A percentile compares a stretch with the other conserved stretches of the same genome.
Conservation (phyloP, 2,329 filamentous ascomycete genomes). For the Aureobasidium melanogenum region DNA sequence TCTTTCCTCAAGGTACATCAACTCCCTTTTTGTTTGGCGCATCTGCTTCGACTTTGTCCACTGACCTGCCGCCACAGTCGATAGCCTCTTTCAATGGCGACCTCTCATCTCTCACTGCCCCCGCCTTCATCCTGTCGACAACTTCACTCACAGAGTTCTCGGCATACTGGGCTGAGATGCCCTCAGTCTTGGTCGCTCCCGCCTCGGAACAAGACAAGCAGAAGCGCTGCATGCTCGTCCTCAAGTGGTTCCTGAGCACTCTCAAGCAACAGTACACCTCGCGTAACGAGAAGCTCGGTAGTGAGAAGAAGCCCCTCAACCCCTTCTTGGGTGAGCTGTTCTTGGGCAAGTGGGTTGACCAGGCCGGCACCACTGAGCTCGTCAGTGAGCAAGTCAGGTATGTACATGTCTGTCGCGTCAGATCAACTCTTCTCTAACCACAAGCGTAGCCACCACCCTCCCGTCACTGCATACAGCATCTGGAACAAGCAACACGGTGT, state of each 20-base stretch:
- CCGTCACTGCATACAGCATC: conserved; percentile 89
- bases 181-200: conserved; percentile 66
- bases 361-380: conserved; percentile 71
- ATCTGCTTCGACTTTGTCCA: not conserved
- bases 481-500: conserved; percentile 78
- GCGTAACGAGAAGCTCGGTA: conserved; percentile 70
- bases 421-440: not conserved
- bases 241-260: conserved; percentile 93
- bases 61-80: conserved; percentile 28
- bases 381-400: conserved; percentile 89
- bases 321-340: conserved; percentile 95
- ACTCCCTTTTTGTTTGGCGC: not conserved
- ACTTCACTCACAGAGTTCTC: conserved; percentile 49
- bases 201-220: conserved; percentile 69
- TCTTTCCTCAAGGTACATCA: conserved; percentile 39
- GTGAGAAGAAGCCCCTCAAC: conserved; percentile 96
- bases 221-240: conserved; percentile 75
- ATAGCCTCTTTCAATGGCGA: conserved; percentile 49
- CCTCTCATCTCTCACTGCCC: conserved; percentile 47
- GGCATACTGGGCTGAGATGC: conserved; percentile 50
- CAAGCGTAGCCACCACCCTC: conserved; percentile 65
- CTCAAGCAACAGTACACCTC: conserved; percentile 76
- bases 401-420: not conserved
- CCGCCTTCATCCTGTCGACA: conserved; percentile 47
- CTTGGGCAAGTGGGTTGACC: conserved; percentile 80